Base-by-base conservation (phyloP, 2,329 filamentous ascomycete genomes). In the Cladorrhinum sp. region DNA sequence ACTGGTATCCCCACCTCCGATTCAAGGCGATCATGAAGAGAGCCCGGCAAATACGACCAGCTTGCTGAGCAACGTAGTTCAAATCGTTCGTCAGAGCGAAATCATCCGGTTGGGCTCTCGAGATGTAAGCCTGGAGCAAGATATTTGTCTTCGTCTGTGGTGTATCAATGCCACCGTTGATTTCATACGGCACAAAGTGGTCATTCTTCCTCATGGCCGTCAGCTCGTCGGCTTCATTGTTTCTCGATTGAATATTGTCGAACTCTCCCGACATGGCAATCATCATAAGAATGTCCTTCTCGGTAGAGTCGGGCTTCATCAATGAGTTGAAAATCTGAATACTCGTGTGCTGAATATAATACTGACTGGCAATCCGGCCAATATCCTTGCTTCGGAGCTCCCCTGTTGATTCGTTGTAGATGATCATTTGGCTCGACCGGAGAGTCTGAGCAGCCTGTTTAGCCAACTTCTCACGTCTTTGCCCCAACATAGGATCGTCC, bases 1-100 rank as follows among this genome's bases (percentile, higher is more conserved):
- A 99, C 74, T 98, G 92, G 68, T 96, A 90, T 0, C 96, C 95
- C 95, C 95, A 99, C 66, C 92, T 85, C 61, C 95, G 84, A 74
- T 98, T 98, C 55, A 99, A 79, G 1, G 95, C 93, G 68, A 99
- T 93, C 92, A 98, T 96, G 75, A 99, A 99, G 16, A 99, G 77
- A 2, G 96, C 92, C 63, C 96, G 84, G 70, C 93, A 97, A 60
- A 99, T 99, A 74, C 95, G 88, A 1, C 92, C 91, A 10, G 95
- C 89, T 73, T 99, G 96, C 72, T 99, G 95, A 1, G 95, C 92
- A 49, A 99, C 91, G 70, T 99, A 99, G 65, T 92, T 92, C 50
- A 91, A 88, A 72, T 99, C 95, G 20, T 96, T 98, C 1, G 89
- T 85, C 10, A 99, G 78, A 0, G 95, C 93, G 75, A 98, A 99